Conservation (phyloP, 805 yeast genomes). For the Saccharomycopsis sp. region DNA sequence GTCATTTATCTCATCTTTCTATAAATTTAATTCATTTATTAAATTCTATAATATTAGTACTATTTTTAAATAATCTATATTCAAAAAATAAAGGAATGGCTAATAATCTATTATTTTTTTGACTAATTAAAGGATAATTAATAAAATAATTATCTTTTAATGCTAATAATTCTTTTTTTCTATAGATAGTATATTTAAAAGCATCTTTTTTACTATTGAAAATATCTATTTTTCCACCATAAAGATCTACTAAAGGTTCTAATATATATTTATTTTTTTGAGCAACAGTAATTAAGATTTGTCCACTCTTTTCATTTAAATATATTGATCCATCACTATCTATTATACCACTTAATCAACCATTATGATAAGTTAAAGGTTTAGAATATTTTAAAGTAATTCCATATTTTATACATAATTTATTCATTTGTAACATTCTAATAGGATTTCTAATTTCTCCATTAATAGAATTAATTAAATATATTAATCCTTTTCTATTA, state of each 20-base stretch:
- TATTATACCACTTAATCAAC: constrained; percentile 7
- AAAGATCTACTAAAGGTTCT: constrained; percentile 7
- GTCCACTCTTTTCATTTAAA: constrained; percentile 1
- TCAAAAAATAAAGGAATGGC: background rate
- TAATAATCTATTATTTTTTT: constrained; percentile 5
- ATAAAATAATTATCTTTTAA: background rate
- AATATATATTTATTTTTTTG: constrained; percentile 6
- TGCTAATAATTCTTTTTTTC: constrained; percentile 3
- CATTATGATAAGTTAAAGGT: constrained; percentile 5
- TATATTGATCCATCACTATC: constrained; percentile 3
- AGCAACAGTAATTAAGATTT: background rate
- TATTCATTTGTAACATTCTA: constrained; percentile 10
- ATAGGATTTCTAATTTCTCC: constrained; percentile 9
- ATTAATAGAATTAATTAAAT: constrained; percentile 6
- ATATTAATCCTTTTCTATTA: constrained; percentile 3
- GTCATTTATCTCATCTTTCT: constrained; percentile 6
- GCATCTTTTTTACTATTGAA: background rate
- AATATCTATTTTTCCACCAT: constrained; percentile 3
- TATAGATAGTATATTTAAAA: constrained; percentile 2
- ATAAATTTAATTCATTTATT: constrained; percentile 7
- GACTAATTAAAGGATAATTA: constrained; percentile 3
- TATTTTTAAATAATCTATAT: constrained; percentile 1
- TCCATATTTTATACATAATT: constrained; percentile 6
- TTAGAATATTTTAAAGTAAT: constrained; percentile 1
- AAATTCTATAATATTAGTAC: constrained; percentile 1